Conservation (phyloP, 305 asterid genomes). For the Solanum hybrid region DNA sequence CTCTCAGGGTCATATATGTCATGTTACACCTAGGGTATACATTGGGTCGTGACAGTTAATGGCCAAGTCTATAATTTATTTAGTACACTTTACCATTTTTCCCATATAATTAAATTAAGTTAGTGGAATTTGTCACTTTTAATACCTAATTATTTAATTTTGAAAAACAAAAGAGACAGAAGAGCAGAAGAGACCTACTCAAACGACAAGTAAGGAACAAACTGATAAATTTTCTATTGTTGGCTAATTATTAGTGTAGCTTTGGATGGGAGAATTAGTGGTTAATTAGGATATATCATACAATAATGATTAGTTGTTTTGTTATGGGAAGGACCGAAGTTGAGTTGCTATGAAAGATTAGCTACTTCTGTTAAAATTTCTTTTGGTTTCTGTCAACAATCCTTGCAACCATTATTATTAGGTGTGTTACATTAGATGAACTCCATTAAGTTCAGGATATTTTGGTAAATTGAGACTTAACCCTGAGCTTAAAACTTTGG, state of each 20-base stretch:
- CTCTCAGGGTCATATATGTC: too few relatives aligned
- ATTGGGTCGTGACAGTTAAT: too few relatives aligned
- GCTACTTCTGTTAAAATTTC: neutral
- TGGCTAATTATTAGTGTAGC: neutral
- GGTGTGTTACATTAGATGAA: neutral
- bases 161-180: neutral
- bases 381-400: neutral
- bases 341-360: neutral
- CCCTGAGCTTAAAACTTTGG: neutral
- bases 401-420: neutral
- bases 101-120: too few relatives aligned
- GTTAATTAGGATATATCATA: neutral
- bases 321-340: neutral
- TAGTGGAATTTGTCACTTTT: neutral
- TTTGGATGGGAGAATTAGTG: neutral
- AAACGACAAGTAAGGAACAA: neutral
- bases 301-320: neutral
- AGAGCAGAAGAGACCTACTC: neutral
- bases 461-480: neutral
- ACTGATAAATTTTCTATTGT: neutral
- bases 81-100: too few relatives aligned
- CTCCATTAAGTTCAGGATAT: neutral
- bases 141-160: neutral
- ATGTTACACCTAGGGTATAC: too few relatives aligned
- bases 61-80: too few relatives aligned